phyloP scores from a whole-genome alignment of 352 stramenopile genomes.

The Pythium myriotylum region DNA sequence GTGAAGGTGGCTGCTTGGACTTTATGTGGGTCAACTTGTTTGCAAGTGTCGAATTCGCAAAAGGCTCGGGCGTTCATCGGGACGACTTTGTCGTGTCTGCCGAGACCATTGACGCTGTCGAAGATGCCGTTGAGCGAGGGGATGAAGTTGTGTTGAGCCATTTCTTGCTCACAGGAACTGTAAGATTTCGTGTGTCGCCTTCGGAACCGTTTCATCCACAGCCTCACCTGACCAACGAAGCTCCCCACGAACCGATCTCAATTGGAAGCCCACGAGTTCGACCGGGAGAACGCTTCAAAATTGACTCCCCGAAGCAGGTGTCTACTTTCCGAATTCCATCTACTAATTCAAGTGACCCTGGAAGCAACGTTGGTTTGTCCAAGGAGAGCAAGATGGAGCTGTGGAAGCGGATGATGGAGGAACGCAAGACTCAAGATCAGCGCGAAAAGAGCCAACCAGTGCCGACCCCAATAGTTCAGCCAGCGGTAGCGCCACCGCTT shows the following conservation, averaged over 20 bases:
- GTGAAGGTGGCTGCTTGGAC: constrained; percentile 41
- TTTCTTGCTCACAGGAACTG: constrained; percentile 32
- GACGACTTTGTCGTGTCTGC: constrained; percentile 29
- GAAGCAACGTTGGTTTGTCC: constrained; percentile 25
- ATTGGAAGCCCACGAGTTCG: no score
- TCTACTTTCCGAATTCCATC: no score
- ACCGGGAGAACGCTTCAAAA: no score
- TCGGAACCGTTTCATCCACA: background rate
- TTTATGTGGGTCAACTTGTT: constrained; percentile 52
- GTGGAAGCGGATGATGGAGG: constrained; percentile 62
- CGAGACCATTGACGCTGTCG: constrained; percentile 18
- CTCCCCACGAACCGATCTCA: background rate
- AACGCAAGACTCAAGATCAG: constrained; percentile 41
- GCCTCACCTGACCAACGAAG: background rate
- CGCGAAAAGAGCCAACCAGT: constrained; percentile 8
- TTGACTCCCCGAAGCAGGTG: no score
- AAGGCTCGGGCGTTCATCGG: constrained; percentile 13
- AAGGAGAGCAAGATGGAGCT: constrained; percentile 64
- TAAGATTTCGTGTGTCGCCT: background rate
- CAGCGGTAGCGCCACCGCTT: constrained; percentile 6
- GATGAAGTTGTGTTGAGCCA: constrained; percentile 26
- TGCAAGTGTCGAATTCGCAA: constrained; percentile 19
- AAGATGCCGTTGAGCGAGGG: constrained; percentile 26
- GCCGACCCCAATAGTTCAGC: background rate
- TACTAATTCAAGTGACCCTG: no score